These are phyloP conservation scores for Sporisorium reilianum DNA, from an alignment of 1,284 basidiomycete species.

Conservation along the genomic window DNA sequence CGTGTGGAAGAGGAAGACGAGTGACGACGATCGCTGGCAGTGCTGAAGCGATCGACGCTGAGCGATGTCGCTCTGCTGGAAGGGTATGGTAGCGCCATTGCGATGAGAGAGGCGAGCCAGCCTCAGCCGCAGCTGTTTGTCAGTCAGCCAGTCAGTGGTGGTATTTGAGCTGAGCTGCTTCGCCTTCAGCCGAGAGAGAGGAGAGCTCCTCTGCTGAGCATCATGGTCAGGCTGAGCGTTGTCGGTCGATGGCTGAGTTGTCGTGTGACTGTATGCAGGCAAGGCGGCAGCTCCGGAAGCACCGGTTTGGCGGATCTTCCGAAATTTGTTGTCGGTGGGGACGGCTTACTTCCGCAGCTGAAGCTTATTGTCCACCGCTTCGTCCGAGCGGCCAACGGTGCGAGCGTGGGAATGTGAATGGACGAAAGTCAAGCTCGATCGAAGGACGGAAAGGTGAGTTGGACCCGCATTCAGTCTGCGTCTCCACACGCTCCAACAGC, in stretches of 20 bases:
- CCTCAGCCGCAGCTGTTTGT: not conserved
- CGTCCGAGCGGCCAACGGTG: not conserved
- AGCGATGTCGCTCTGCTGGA: conserved; percentile 45
- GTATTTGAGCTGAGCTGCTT: not conserved
- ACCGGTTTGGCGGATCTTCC: conserved; percentile 4
- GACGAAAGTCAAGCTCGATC: not conserved
- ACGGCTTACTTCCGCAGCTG: no score
- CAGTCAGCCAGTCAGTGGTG: not conserved
- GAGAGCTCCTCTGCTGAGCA: no score
- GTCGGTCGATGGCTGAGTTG: conserved; percentile 3
- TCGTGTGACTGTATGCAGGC: conserved; percentile 9
- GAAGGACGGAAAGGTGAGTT: no score
- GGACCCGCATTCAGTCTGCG: not conserved
- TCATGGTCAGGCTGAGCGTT: no score
- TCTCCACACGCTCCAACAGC: not conserved
- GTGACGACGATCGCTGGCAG: conserved; percentile 38
- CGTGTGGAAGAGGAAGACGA: conserved; percentile 41
- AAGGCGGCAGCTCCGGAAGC: not conserved
- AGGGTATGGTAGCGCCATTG: conserved; percentile 19
- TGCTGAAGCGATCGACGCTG: conserved; percentile 50
- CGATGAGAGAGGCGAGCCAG: no score
- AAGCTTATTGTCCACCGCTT: no score
- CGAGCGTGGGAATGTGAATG: conserved; percentile 3
- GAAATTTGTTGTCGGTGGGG: not conserved
- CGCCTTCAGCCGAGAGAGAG: not conserved